phyloP scores from a whole-genome alignment of 495 filamentous ascomycete genomes.

The Parmelia sp. region DNA sequence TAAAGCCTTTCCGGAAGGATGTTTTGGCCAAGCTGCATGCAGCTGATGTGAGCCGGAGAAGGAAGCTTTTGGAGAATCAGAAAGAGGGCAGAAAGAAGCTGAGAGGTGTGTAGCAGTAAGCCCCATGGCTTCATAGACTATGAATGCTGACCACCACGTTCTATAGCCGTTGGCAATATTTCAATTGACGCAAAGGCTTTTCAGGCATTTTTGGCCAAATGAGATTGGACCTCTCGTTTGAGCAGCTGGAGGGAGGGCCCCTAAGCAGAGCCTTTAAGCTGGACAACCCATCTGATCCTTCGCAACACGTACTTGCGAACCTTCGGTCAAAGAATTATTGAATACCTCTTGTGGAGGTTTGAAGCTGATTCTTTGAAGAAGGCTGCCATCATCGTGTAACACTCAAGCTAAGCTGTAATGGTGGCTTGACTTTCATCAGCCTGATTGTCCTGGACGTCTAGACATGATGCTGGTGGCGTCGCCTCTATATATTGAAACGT shows the following conservation, averaged over 20 bases:
- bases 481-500: background rate
- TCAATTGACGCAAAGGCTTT: constrained; percentile 91
- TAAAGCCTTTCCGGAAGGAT: constrained; percentile 96
- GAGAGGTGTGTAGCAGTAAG: constrained; percentile 33
- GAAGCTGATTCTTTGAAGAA: background rate
- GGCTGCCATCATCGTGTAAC: background rate
- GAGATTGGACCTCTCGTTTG: background rate
- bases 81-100: constrained; percentile 92
- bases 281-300: background rate
- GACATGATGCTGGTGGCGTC: background rate
- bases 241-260: background rate
- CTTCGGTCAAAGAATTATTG: background rate
- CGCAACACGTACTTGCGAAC: background rate
- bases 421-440: background rate
- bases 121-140: background rate
- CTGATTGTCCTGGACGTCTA: background rate
- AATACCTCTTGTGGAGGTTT: background rate
- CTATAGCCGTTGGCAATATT: constrained; percentile 60
- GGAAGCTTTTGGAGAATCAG: constrained; percentile 91
- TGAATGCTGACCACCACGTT: constrained; percentile 7
- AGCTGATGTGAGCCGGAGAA: constrained; percentile 70
- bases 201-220: constrained; percentile 77
- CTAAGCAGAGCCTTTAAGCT: background rate
- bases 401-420: background rate
- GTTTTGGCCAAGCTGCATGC: constrained; percentile 91